Evolutionary conservation across 2,329 filamentous ascomycete species (phyloP).

Genomic region (Colletotrichum melonis): DNA sequence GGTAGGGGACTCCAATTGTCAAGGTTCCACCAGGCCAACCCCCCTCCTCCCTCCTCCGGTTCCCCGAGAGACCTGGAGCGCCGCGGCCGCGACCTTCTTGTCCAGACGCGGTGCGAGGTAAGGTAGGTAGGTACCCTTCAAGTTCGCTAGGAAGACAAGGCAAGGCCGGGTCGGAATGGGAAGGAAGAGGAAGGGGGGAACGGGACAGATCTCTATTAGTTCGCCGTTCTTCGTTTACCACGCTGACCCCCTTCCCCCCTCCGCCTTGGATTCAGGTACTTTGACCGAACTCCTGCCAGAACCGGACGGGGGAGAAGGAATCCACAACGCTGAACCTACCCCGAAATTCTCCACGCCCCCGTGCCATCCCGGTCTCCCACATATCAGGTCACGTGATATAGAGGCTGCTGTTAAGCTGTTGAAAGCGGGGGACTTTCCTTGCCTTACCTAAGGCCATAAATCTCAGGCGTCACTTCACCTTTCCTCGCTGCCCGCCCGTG

Average conservation of each 20-base stretch:
- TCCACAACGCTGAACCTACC: neutral
- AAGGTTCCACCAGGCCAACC: neutral
- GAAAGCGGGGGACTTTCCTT: too few relatives aligned
- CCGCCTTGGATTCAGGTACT: conserved; percentile 1
- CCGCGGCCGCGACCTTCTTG: neutral
- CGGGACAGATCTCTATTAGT: conserved; percentile 5
- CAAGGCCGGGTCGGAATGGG: neutral
- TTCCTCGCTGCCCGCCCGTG: neutral
- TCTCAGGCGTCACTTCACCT: neutral
- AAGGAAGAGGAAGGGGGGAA: neutral
- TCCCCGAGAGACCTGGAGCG: neutral
- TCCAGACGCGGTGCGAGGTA: conserved; percentile 4
- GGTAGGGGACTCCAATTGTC: neutral
- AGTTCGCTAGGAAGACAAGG: neutral
- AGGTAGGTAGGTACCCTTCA: neutral
- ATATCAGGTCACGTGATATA: conserved; percentile 12
- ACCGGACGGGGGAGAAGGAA: neutral
- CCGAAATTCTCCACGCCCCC: neutral
- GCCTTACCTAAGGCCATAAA: too few relatives aligned
- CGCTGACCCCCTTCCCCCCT: neutral
- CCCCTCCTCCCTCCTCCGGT: neutral
- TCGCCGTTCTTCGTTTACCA: neutral
- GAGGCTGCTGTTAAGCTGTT: neutral
- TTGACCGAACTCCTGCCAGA: neutral
- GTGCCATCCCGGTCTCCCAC: conserved; percentile 7